phyloP scores from a whole-genome alignment of 2,329 filamentous ascomycete genomes.

The Dactylellina cionopaga region DNA sequence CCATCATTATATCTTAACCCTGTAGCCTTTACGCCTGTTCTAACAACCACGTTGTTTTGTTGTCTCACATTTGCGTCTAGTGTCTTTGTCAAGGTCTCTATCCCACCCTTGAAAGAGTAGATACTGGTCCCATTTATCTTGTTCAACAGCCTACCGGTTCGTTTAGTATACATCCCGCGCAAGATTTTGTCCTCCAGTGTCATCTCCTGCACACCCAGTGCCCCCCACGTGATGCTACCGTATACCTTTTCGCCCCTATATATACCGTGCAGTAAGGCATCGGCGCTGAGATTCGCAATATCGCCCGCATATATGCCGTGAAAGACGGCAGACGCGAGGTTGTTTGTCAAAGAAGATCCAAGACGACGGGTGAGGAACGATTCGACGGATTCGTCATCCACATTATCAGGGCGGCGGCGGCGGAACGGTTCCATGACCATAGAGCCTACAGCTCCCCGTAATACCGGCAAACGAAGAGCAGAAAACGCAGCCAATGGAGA shows the following conservation, averaged over 20 bases:
- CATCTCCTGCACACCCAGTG: conserved; percentile 56
- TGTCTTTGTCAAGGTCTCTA: conserved; percentile 69
- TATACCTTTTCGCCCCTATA: conserved; percentile 58
- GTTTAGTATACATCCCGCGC: conserved; percentile 49
- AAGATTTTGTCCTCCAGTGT: conserved; percentile 57
- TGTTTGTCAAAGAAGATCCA: conserved; percentile 70
- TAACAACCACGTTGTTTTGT: conserved; percentile 71
- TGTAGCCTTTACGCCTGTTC: conserved; percentile 65
- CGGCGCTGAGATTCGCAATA: conserved; percentile 79
- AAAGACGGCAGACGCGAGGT: conserved; percentile 76
- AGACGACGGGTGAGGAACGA: conserved; percentile 71
- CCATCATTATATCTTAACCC: conserved; percentile 62
- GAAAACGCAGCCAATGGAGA: conserved; percentile 57
- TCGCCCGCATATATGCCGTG: conserved; percentile 96
- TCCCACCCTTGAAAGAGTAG: conserved; percentile 69
- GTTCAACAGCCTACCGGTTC: conserved; percentile 51
- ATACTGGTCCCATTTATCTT: conserved; percentile 59
- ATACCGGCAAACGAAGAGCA: conserved; percentile 67
- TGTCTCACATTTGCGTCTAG: conserved; percentile 66
- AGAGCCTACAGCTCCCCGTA: conserved; percentile 63
- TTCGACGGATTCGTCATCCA: conserved; percentile 76
- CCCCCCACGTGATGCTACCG: conserved; percentile 60
- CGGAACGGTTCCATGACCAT: conserved; percentile 59
- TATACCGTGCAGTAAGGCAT: conserved; percentile 58
- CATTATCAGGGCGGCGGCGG: conserved; percentile 58